Evolutionary conservation across 768 basidiomycete genomes (phyloP), one percentile per base, ranked within the genome.

Genomic region (Termitomyces sp.): DNA sequence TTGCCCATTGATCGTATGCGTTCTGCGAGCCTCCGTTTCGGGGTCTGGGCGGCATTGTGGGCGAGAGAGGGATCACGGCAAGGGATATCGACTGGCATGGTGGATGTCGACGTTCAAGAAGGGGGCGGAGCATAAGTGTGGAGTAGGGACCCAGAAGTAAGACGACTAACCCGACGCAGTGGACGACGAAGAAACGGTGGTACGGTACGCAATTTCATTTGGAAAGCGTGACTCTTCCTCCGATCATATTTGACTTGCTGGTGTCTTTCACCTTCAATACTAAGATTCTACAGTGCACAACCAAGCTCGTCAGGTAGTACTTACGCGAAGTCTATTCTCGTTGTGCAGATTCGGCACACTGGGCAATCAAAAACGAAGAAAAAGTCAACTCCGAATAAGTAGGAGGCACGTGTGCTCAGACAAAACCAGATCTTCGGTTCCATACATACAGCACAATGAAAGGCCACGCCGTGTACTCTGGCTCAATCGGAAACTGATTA

Each of bases 161-260:
- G 64, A 65, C 62, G 65, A 70, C 67, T 64, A 68, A 76, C 71
- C 74, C 74, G 74, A 69, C 59, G 67, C 69, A 73, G 69, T 68
- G 74, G 75, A 70, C 36, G 26, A 51, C 61, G 64, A 66, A 65
- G 74, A 73, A 76, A 74, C 73, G 70, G 68, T 66, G 66, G 71
- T 70, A 65, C 63, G 74, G 74, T 76, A 74, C 66, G 55, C 46
- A 47, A 66, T 63, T 65, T 57, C 59, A 63, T 65, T 59, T 57
- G 61, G 57, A 57, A 46, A 37, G 61, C 50, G 39, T 63, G 62
- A 60, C 62, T 52, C 55, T 39, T 37, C 36, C 26, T 7, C 26
- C 37, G 51, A 52, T 52, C 37, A 39, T 18, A 29, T 13, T 37
- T n/a, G 34, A 41, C 37, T 34, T 37, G 24, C 36, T 37, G 26